phyloP scores from a whole-genome alignment of 2,329 filamentous ascomycete species.

The Exutisphaerella laricina region DNA sequence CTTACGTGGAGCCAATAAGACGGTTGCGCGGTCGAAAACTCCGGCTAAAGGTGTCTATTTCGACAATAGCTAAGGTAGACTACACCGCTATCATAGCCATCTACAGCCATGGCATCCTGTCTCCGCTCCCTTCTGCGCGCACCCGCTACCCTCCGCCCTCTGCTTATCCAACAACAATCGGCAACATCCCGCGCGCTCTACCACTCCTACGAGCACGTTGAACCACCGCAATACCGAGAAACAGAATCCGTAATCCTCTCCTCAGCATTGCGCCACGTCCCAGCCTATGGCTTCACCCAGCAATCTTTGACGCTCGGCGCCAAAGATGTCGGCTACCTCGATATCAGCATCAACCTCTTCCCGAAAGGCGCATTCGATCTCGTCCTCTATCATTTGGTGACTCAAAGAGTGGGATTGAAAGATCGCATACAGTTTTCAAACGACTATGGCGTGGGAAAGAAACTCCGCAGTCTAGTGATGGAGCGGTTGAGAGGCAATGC shows the following conservation, averaged over 20 bases:
- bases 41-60: too few relatives aligned
- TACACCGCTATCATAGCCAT: neutral
- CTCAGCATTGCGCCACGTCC: slow-evolving; percentile 73
- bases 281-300: slow-evolving; percentile 73
- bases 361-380: slow-evolving; percentile 75
- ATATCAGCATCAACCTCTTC: slow-evolving; percentile 78
- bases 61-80: too few relatives aligned
- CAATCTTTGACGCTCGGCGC: slow-evolving; percentile 70
- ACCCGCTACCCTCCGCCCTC: slow-evolving; percentile 24
- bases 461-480: slow-evolving; percentile 67
- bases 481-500: slow-evolving; percentile 70
- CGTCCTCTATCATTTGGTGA: slow-evolving; percentile 69
- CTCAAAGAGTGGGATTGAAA: slow-evolving; percentile 56
- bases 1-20: too few relatives aligned
- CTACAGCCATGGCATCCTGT: slow-evolving; percentile 17
- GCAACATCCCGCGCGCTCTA: slow-evolving; percentile 41
- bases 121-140: slow-evolving; percentile 26
- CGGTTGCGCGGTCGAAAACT: too few relatives aligned
- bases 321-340: slow-evolving; percentile 76
- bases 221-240: slow-evolving; percentile 58
- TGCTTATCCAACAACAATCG: slow-evolving; percentile 25
- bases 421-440: slow-evolving; percentile 42
- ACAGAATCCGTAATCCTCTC: slow-evolving; percentile 72
- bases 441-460: slow-evolving; percentile 50
- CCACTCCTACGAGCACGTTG: slow-evolving; percentile 67